A percentile compares a stretch with the other conserved stretches of the same genome.
These are phyloP conservation scores for Lachancea meyersii DNA, from an alignment of 805 yeast species.

Conservation along the genomic window DNA sequence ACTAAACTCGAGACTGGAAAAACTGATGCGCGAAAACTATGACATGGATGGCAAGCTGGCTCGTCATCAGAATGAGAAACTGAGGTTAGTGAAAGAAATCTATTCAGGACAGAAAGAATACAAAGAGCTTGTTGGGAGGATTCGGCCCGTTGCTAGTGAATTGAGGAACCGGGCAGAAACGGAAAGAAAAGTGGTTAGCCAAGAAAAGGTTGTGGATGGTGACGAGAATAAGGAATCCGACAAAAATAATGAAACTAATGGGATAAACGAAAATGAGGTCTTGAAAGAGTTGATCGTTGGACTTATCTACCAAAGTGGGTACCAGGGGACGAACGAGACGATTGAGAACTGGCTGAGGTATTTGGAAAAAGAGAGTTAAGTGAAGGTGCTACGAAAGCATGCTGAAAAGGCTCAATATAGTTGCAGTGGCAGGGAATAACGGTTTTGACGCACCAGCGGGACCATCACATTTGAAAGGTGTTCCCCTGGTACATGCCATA, in stretches of 20 bases:
- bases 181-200: not conserved
- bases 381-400: too few relatives aligned
- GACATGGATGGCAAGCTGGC: slow-evolving; percentile 15
- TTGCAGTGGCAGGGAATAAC: too few relatives aligned
- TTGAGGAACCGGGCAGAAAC: not conserved
- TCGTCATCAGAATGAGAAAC: slow-evolving; percentile 3
- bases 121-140: not conserved
- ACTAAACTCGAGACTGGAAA: slow-evolving; percentile 5
- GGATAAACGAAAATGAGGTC: slow-evolving; percentile 7
- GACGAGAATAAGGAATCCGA: not conserved
- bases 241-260: too few relatives aligned
- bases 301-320: slow-evolving; percentile 6
- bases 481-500: too few relatives aligned
- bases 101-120: not conserved
- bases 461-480: too few relatives aligned
- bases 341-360: slow-evolving; percentile 8
- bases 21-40: slow-evolving; percentile 17
- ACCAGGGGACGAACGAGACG: slow-evolving; percentile 5
- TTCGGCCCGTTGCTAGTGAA: not conserved
- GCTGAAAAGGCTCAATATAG: too few relatives aligned
- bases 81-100: not conserved
- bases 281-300: slow-evolving; percentile 5
- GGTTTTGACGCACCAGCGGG: too few relatives aligned
- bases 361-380: not conserved
- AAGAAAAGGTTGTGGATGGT: not conserved